Evolutionary conservation across 2,329 filamentous ascomycete species (phyloP).

Genomic region (Paracamarosporium sp.): DNA sequence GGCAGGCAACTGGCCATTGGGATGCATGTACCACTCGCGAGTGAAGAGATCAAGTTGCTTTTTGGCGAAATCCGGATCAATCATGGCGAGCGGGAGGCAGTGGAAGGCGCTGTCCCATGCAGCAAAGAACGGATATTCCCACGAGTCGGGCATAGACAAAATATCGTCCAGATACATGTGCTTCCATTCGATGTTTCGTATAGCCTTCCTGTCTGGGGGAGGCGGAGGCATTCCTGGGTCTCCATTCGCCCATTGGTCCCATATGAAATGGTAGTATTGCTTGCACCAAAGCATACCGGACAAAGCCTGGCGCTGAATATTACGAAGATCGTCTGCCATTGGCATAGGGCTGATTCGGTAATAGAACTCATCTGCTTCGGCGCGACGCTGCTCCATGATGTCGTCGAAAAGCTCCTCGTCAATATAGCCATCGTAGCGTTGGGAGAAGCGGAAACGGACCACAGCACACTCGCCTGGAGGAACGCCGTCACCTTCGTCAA

Average conservation of each 20-base stretch:
- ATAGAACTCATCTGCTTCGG: slow-evolving; percentile 97
- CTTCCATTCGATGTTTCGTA: slow-evolving; percentile 90
- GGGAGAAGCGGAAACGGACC: slow-evolving; percentile 87
- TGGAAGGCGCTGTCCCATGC: slow-evolving; percentile 98
- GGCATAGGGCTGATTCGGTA: slow-evolving; percentile 90
- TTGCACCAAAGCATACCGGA: slow-evolving; percentile 99
- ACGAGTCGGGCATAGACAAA: slow-evolving; percentile 96
- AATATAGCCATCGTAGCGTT: slow-evolving; percentile 75
- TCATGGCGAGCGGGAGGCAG: slow-evolving; percentile 94
- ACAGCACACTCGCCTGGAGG: slow-evolving; percentile 92
- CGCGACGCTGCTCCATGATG: slow-evolving; percentile 80
- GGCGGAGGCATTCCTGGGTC: slow-evolving; percentile 89
- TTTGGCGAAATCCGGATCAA: slow-evolving; percentile 97
- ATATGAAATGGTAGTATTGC: slow-evolving; percentile 95
- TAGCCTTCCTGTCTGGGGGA: slow-evolving; percentile 76
- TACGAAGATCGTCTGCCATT: slow-evolving; percentile 91
- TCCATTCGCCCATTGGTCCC: slow-evolving; percentile 97
- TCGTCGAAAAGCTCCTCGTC: slow-evolving; percentile 95
- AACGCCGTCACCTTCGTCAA: slow-evolving; percentile 88
- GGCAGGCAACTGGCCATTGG: slow-evolving; percentile 91
- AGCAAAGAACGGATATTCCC: slow-evolving; percentile 98
- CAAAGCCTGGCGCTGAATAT: slow-evolving; percentile 93
- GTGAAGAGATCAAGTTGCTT: slow-evolving; percentile 97
- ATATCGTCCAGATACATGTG: slow-evolving; percentile 96
- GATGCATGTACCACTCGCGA: slow-evolving; percentile 98